Conservation (phyloP, 2,329 filamentous ascomycete species). For the Ophiocordyceps sinensis region DNA sequence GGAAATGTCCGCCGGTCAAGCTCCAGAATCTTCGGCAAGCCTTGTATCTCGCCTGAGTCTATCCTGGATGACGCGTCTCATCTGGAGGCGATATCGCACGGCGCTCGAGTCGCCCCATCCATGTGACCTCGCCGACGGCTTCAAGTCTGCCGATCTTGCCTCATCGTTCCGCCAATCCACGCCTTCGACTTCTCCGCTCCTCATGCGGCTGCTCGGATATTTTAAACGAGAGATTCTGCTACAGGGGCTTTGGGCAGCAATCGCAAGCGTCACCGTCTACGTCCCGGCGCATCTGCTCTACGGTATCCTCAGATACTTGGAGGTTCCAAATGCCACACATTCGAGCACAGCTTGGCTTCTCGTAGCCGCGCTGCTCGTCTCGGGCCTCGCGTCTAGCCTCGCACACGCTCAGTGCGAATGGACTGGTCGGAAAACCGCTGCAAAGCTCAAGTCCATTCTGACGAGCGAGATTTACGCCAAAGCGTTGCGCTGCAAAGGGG, state of each 20-base stretch:
- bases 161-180: not conserved
- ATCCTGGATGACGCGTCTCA: not conserved
- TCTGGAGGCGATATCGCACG: not conserved
- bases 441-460: not conserved
- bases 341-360: not conserved
- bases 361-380: not conserved
- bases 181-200: not conserved
- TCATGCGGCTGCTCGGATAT: not conserved
- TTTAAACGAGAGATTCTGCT: not conserved
- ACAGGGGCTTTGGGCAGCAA: not conserved
- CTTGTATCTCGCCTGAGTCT: not conserved
- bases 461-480: not conserved
- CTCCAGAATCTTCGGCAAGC: not conserved
- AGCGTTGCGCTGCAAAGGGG: not conserved
- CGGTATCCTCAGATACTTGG: not conserved
- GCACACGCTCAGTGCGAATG: constrained; percentile 1
- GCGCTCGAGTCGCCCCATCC: not conserved
- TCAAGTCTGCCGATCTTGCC: not conserved
- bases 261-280: not conserved
- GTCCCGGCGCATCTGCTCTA: not conserved
- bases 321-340: not conserved
- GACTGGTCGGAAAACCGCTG: not conserved
- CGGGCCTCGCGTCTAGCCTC: not conserved
- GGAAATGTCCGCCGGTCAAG: not conserved
- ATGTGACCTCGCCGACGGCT: not conserved